A percentile compares a stretch with the other conserved stretches of the same genome.
phyloP scores from a whole-genome alignment of 2,329 filamentous ascomycete species.

The Fusarium sp. region DNA sequence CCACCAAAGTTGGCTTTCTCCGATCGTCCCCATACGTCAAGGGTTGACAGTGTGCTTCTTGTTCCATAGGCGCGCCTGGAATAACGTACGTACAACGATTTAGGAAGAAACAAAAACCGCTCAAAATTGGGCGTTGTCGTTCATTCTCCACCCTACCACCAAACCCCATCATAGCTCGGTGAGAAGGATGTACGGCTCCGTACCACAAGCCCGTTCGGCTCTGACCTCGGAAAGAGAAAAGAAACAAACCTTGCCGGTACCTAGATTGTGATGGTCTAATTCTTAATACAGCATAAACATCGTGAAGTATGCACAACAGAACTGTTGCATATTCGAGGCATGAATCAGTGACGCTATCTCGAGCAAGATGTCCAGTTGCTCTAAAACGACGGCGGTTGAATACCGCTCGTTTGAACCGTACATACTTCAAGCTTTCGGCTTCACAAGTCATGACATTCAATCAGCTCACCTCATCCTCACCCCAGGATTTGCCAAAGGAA shows the following conservation, averaged over 20 bases:
- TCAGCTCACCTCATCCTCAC: constrained; percentile 34
- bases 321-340: constrained; percentile 1
- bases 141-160: constrained; percentile 10
- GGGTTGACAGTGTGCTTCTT: constrained; percentile 13
- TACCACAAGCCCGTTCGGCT: constrained; percentile 30
- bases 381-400: constrained; percentile 15
- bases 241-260: constrained; percentile 22
- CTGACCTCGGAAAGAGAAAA: constrained; percentile 32
- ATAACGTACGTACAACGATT: constrained; percentile 10
- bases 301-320: constrained; percentile 40
- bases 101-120: constrained; percentile 26
- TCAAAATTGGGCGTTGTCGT: constrained; percentile 13
- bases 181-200: constrained; percentile 33
- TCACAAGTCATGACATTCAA: constrained; percentile 19
- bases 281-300: background rate
- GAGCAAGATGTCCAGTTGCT: background rate
- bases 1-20: constrained; percentile 25
- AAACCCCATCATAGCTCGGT: constrained; percentile 31
- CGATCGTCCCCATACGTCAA: constrained; percentile 20
- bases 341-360: background rate
- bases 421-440: constrained; percentile 12
- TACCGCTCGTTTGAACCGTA: constrained; percentile 14
- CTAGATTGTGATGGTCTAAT: background rate
- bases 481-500: constrained; percentile 34
- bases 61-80: constrained; percentile 44